Evolutionary conservation across 2,329 filamentous ascomycete species (phyloP).

Genomic region (Penicillium sp.): DNA sequence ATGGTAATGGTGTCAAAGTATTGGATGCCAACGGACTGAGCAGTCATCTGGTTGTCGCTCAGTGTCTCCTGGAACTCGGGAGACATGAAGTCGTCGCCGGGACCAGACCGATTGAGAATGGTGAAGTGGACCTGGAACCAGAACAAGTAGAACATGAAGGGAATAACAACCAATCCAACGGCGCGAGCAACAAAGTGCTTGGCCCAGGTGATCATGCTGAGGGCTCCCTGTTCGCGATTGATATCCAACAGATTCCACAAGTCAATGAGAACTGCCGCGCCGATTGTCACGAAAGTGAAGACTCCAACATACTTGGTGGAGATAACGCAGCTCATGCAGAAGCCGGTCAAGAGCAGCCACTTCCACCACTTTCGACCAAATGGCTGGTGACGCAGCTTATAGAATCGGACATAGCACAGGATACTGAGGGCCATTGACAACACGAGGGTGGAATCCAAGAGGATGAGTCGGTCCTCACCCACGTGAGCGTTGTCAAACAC

Average conservation of each 20-base stretch:
- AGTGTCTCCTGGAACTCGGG: slow-evolving; percentile 97
- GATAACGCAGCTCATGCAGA: slow-evolving; percentile 93
- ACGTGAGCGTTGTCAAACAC: slow-evolving; percentile 98
- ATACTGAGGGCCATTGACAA: slow-evolving; percentile 95
- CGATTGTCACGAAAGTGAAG: slow-evolving; percentile 96
- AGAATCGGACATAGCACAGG: slow-evolving; percentile 93
- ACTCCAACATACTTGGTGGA: slow-evolving; percentile 97
- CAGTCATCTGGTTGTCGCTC: slow-evolving; percentile 88
- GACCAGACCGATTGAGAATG: slow-evolving; percentile 80
- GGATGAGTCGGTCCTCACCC: slow-evolving; percentile 89
- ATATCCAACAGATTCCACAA: slow-evolving; percentile 92
- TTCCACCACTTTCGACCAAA: slow-evolving; percentile 99
- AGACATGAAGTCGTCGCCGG: slow-evolving; percentile 98
- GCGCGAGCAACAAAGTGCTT: slow-evolving; percentile 87
- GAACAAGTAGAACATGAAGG: slow-evolving; percentile 97
- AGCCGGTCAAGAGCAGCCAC: slow-evolving; percentile 92
- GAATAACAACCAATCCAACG: slow-evolving; percentile 81
- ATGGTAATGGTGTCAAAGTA: slow-evolving; percentile 87
- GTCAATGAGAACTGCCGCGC: slow-evolving; percentile 88
- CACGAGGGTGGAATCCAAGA: slow-evolving; percentile 89
- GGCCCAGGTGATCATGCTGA: slow-evolving; percentile 72
- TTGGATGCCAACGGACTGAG: slow-evolving; percentile 78
- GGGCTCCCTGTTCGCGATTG: slow-evolving; percentile 75
- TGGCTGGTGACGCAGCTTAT: slow-evolving; percentile 84
- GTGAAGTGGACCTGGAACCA: slow-evolving; percentile 99